Conservation (phyloP, 768 basidiomycete species). For the Leccinum barrowsii region DNA sequence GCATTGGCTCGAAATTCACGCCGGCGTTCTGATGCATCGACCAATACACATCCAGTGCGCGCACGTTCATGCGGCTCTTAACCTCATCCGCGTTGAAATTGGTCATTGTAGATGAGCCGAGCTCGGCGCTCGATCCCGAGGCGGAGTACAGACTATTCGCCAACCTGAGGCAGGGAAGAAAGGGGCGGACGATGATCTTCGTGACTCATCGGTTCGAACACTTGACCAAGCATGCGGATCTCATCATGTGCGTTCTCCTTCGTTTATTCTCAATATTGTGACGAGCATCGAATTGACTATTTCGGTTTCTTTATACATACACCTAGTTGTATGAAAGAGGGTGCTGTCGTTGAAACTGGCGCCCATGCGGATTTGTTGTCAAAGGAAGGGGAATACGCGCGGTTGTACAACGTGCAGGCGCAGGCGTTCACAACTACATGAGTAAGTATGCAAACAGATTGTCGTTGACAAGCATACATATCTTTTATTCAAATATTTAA, state of each 20-base stretch:
- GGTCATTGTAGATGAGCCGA: conserved; percentile 37
- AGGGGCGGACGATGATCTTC: conserved; percentile 38
- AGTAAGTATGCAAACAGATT: not conserved
- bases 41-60: conserved; percentile 21
- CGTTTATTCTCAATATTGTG: not conserved
- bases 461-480: too few relatives aligned
- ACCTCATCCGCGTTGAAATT: conserved; percentile 27
- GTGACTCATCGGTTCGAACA: conserved; percentile 40
- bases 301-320: not conserved
- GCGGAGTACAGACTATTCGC: conserved; percentile 33
- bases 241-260: conserved; percentile 32
- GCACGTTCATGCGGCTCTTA: conserved; percentile 40
- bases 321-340: conserved; percentile 33
- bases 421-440: conserved; percentile 23
- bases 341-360: conserved; percentile 30
- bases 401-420: conserved; percentile 33
- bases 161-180: conserved; percentile 23
- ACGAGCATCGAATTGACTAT: not conserved
- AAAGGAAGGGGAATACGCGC: conserved; percentile 31
- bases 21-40: not conserved
- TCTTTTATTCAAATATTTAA: too few relatives aligned
- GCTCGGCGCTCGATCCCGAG: conserved; percentile 36
- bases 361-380: conserved; percentile 31
- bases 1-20: not conserved
- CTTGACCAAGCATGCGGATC: conserved; percentile 35